Percentiles rank a stretch among this genome's conserved stretches.
These are phyloP conservation scores for Aspergillus ustus DNA, from an alignment of 2,329 filamentous ascomycete species.

Conservation along the genomic window DNA sequence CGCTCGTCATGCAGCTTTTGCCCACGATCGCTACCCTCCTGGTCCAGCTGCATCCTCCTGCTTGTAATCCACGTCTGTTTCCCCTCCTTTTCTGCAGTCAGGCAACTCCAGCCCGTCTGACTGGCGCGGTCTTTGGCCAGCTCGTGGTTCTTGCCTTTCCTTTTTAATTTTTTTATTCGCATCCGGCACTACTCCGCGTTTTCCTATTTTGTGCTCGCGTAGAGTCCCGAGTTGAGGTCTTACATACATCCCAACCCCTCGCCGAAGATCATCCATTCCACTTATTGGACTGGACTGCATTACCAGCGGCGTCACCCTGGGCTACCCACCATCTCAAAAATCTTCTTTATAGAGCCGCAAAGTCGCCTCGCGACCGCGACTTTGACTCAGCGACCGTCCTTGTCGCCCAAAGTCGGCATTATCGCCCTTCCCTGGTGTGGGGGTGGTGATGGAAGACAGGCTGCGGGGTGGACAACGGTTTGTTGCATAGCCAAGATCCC, in stretches of 20 bases:
- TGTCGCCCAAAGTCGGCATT: slow-evolving; percentile 1
- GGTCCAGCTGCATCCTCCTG: not conserved
- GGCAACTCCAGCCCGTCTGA: not conserved
- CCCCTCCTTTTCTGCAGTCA: slow-evolving; percentile 2
- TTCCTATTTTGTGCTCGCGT: slow-evolving; percentile 9
- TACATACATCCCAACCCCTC: slow-evolving; percentile 8
- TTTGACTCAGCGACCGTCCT: not conserved
- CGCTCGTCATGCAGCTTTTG: slow-evolving; percentile 14
- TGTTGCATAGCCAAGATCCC: slow-evolving; percentile 28
- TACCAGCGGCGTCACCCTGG: not conserved
- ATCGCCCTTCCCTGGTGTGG: slow-evolving; percentile 17
- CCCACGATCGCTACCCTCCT: slow-evolving; percentile 2
- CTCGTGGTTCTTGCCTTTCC: not conserved
- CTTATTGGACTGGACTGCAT: not conserved
- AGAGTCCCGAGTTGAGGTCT: not conserved
- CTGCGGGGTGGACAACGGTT: slow-evolving; percentile 27
- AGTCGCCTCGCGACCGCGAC: not conserved
- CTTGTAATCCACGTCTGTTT: slow-evolving; percentile 4
- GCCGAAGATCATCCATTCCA: not conserved
- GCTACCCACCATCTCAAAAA: not conserved
- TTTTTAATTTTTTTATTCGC: slow-evolving; percentile 3
- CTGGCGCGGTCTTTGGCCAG: not conserved
- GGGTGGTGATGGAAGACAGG: slow-evolving; percentile 24
- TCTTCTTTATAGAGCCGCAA: slow-evolving; percentile 13
- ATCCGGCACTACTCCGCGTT: slow-evolving; percentile 5